Evolutionary conservation across 768 basidiomycete genomes (phyloP), one percentile per base, ranked within the genome.

Genomic region (Trametes cubensis): DNA sequence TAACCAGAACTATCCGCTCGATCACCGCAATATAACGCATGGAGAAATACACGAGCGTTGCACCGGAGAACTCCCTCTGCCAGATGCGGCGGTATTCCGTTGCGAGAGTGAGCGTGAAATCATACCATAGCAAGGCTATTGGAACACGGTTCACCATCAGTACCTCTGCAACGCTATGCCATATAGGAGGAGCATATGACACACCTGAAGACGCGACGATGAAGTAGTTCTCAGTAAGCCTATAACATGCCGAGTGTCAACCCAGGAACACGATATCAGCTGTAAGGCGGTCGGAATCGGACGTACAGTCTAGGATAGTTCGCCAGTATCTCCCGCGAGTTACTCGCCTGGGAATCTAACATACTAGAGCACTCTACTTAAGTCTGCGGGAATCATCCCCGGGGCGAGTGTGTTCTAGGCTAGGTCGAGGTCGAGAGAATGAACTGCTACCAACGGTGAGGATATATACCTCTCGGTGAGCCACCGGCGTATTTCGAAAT

Each of bases 141-240:
- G 5, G 23, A 23, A 41, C 20, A 6, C n/a, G 0, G n/a, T 20
- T 15, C 10, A 6, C 8, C 11, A 38, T n/a, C 1, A 44, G 42
- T 18, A 17, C 23, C 3, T 26, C 11, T 14, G 14, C 23, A 6
- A 49, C 26, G 4, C 18, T 26, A 28, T 6, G 4, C 10, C 34
- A 11, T 34, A 18, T 14, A 10, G 30, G 6, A 2, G 34, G 34
- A 53, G 39, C 26, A 28, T 34, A 6, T 1, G 10, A 21, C 48
- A 4, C 28, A 58, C 57, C 57, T 13, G 57, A 58, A 3, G 57
- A 58, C 18, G 47, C 57, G 8, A 58, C 28, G 40, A 58, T 58
- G 25, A 39, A 42, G 25, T 58, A 50, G 48, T 58, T 58, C 26
- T 58, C 57, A 11, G 42, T n/a, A 23, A 58, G 38, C 40, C 57